phyloP scores from a whole-genome alignment of 805 yeast genomes.

The Candida hungchunana region DNA sequence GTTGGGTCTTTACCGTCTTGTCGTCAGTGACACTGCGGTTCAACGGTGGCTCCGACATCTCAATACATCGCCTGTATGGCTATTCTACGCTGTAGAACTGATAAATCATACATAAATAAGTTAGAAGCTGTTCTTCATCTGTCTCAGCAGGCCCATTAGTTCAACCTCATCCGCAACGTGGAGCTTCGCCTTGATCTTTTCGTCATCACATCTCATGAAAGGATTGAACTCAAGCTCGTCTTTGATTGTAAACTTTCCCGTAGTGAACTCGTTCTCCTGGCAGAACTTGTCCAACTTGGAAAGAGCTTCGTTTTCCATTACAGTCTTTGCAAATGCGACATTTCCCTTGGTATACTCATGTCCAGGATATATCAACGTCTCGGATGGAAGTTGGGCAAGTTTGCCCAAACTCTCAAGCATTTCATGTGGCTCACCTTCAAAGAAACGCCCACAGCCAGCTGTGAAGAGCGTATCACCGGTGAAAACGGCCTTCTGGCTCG shows the following conservation, averaged over 20 bases:
- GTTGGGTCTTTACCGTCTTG: neutral
- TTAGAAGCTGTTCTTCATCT: constrained; percentile 57
- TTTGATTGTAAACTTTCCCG: constrained; percentile 79
- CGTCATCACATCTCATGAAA: constrained; percentile 75
- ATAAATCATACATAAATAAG: no score
- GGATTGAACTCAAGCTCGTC: constrained; percentile 87
- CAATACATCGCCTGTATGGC: no score
- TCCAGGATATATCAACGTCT: constrained; percentile 83
- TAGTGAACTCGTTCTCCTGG: constrained; percentile 59
- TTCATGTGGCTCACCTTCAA: constrained; percentile 81
- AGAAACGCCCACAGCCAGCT: constrained; percentile 95
- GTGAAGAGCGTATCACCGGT: constrained; percentile 95
- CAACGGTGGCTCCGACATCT: constrained; percentile 8
- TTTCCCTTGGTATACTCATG: constrained; percentile 92
- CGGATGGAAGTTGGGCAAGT: constrained; percentile 58
- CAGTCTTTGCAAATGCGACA: constrained; percentile 68
- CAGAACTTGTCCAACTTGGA: constrained; percentile 48
- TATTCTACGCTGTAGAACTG: no score
- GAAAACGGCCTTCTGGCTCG: constrained; percentile 71
- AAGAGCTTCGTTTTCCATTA: constrained; percentile 43
- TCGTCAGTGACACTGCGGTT: neutral
- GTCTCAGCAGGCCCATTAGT: constrained; percentile 71
- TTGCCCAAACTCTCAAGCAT: constrained; percentile 70
- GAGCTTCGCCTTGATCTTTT: constrained; percentile 53
- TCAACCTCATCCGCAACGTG: constrained; percentile 46